Conservation (phyloP, 345 rosid genomes). For the Populus euphratica region DNA sequence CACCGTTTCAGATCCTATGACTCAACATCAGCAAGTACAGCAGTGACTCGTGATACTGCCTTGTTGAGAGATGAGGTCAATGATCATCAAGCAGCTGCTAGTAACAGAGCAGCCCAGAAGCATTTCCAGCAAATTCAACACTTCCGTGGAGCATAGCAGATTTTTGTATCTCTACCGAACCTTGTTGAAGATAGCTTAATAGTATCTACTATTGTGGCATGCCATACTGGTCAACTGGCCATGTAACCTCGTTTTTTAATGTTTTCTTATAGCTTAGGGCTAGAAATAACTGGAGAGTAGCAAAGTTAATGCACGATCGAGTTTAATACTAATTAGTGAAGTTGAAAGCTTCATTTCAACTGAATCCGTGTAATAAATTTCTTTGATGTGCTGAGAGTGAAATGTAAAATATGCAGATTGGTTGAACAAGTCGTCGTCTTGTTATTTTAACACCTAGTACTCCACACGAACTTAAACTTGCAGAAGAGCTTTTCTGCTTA, state of each 20-base stretch:
- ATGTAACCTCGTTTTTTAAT: background rate
- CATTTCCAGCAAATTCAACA: constrained; percentile 25
- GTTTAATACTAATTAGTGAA: background rate
- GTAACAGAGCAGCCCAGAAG: constrained; percentile 16
- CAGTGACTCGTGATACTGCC: background rate
- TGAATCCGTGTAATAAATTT: background rate
- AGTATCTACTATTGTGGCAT: background rate
- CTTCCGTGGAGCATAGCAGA: constrained; percentile 1
- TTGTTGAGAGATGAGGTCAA: background rate
- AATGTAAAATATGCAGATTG: background rate
- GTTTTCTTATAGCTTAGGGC: background rate
- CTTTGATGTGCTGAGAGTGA: background rate
- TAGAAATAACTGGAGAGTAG: background rate
- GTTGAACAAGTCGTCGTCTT: background rate
- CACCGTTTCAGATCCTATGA: background rate
- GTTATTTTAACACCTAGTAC: background rate
- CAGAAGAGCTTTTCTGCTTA: background rate
- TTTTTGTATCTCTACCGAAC: background rate
- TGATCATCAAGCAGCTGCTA: constrained; percentile 1
- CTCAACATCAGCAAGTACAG: background rate
- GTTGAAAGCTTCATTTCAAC: background rate
- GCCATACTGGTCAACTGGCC: background rate
- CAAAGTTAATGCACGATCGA: background rate
- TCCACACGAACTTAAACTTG: background rate
- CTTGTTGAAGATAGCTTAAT: background rate